phyloP scores from a whole-genome alignment of 345 rosid species.

The Gossypium longicalyx region DNA sequence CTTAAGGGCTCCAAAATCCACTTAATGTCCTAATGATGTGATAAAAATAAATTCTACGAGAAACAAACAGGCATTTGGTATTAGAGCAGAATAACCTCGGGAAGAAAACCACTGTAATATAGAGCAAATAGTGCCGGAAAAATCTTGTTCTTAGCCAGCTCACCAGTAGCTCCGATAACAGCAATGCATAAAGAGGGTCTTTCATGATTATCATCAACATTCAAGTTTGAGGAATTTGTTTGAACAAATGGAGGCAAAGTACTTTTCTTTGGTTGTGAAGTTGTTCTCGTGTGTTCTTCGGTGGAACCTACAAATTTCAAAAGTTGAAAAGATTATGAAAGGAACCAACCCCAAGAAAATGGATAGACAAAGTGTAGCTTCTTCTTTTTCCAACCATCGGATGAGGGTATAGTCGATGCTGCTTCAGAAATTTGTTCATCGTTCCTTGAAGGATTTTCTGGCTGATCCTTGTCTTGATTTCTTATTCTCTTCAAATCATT shows the following conservation, averaged over 20 bases:
- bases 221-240: slow-evolving; percentile 22
- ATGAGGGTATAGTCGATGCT: slow-evolving; percentile 7
- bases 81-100: slow-evolving; percentile 45
- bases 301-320: background rate
- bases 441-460: slow-evolving; percentile 24
- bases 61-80: background rate
- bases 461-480: slow-evolving; percentile 29
- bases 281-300: background rate
- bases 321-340: background rate
- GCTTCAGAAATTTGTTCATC: slow-evolving; percentile 25
- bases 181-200: slow-evolving; percentile 63
- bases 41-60: background rate
- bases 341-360: background rate
- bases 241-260: slow-evolving; percentile 10
- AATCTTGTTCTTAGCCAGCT: slow-evolving; percentile 56
- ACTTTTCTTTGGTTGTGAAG: background rate
- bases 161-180: slow-evolving; percentile 78
- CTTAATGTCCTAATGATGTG: background rate
- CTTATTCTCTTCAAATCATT: slow-evolving; percentile 34
- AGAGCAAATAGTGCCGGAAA: slow-evolving; percentile 77
- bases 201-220: slow-evolving; percentile 25
- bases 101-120: slow-evolving; percentile 70
- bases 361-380: background rate
- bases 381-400: slow-evolving; percentile 21
- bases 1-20: background rate